A percentile compares a stretch with the other conserved stretches of the same genome.
phyloP scores from a whole-genome alignment of 2,329 filamentous ascomycete genomes.

The Anisogramma anomala region DNA sequence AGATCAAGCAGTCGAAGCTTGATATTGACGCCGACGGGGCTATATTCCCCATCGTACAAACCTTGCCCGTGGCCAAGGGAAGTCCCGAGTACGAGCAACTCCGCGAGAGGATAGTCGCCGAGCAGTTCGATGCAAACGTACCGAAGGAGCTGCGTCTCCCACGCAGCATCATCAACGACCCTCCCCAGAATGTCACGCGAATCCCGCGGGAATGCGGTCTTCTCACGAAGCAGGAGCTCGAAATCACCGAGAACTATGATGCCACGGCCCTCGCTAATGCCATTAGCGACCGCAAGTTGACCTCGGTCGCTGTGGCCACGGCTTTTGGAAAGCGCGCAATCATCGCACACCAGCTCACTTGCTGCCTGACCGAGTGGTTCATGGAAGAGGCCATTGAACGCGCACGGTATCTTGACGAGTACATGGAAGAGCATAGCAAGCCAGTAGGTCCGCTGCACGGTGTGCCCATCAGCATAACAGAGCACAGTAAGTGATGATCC shows the following conservation, averaged over 20 bases:
- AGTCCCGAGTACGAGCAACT: not conserved
- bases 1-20: not conserved
- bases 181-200: not conserved
- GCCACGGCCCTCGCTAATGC: not conserved
- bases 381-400: slow-evolving; percentile 34
- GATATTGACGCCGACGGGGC: not conserved
- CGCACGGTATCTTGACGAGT: slow-evolving; percentile 34
- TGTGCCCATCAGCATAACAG: slow-evolving; percentile 26
- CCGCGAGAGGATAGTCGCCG: not conserved
- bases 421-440: slow-evolving; percentile 27
- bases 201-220: not conserved
- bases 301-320: slow-evolving; percentile 26
- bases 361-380: slow-evolving; percentile 37
- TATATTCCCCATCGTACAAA: not conserved
- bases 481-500: not conserved
- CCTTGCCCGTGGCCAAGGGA: not conserved
- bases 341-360: slow-evolving; percentile 35
- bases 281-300: slow-evolving; percentile 16
- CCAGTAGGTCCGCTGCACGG: slow-evolving; percentile 51
- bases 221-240: not conserved
- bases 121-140: not conserved
- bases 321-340: slow-evolving; percentile 41
- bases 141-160: not conserved
- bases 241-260: slow-evolving; percentile 2
- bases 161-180: not conserved